Base-by-base conservation (phyloP, 2,329 filamentous ascomycete species). In the Claviceps purpurea region DNA sequence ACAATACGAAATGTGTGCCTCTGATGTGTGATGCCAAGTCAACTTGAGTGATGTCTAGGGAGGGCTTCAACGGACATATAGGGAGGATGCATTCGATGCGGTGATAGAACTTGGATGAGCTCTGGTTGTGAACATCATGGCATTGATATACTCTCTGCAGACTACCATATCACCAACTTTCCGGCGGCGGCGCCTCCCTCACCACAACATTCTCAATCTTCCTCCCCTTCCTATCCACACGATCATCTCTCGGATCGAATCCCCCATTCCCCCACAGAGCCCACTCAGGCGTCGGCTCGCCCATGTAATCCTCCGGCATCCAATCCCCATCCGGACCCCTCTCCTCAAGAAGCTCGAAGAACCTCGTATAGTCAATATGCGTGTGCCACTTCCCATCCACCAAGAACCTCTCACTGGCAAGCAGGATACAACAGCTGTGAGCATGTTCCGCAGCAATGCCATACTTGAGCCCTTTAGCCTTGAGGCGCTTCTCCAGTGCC, bases 361-460 rank as follows among this genome's bases (percentile, higher is more conserved):
- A 97, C 54, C 76, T 79, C 52, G 86, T 77, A 65, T 96, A 97
- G 65, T 96, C 86, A 61, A 98, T 97, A 49, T 86, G 72, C 1
- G 91, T 95, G 64, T 93, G 87, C 90, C 90, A 97, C 64, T 81
- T 85, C 4, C 83, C 88, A 49, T 85, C 73, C 43, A 83, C 79
- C 52, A 75, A 73, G 73, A 97, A 98, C 8, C 89, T 73, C 52
- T 85, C 82, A 61, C 86, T 90, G 0, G 89, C 91, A 41, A 97
- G 75, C 50, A 97, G 72, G 22, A 94, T 83, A 65, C 91, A 97
- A 72, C 93, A 97, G 63, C 86, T 93, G 70, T 97, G 91, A 1
- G 88, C 88, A 64, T 97, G 91, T 70, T 97, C 93, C 1, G 91
- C 93, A 0, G 87, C 91, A 59, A 97, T 91, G 18, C 91, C 91